Conservation (phyloP, 225 moss, liverwort and hornwort genomes). For the Bryum argenteum region DNA sequence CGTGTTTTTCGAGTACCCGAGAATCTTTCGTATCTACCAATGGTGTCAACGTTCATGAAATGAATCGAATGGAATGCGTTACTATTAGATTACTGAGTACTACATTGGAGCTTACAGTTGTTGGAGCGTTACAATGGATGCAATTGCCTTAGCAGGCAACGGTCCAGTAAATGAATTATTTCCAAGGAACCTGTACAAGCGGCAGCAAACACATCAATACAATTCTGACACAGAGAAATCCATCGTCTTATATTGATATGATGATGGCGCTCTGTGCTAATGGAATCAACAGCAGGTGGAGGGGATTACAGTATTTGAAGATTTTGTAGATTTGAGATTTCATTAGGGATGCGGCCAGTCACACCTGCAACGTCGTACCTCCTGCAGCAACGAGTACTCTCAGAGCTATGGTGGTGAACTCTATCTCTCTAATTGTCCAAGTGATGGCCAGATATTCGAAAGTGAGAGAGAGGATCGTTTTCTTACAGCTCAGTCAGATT, state of each 20-base stretch:
- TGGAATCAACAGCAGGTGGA: not conserved
- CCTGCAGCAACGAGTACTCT: slow-evolving; percentile 21
- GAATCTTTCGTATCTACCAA: too few relatives aligned
- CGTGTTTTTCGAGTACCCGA: too few relatives aligned
- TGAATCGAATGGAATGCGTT: too few relatives aligned
- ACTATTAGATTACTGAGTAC: too few relatives aligned
- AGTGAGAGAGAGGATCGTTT: not conserved
- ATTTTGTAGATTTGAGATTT: slow-evolving; percentile 41
- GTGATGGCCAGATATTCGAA: not conserved
- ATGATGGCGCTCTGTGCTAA: too few relatives aligned
- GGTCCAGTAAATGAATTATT: slow-evolving; percentile 47
- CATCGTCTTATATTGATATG: too few relatives aligned
- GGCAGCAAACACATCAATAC: not conserved
- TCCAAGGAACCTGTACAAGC: slow-evolving; percentile 42
- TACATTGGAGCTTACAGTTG: slow-evolving; percentile 39
- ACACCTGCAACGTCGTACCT: slow-evolving; percentile 53
- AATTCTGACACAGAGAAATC: too few relatives aligned
- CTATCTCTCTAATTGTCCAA: too few relatives aligned
- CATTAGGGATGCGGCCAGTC: slow-evolving; percentile 44
- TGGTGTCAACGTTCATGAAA: too few relatives aligned
- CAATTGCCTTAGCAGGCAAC: slow-evolving; percentile 54
- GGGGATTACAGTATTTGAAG: slow-evolving; percentile 44
- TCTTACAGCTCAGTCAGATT: slow-evolving; percentile 54
- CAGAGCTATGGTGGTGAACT: not conserved
- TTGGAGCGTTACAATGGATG: slow-evolving; percentile 44